Percentiles rank a stretch among this genome's conserved stretches.
Conservation (phyloP, 2,329 filamentous ascomycete genomes). For the Colletotrichum lupini region DNA sequence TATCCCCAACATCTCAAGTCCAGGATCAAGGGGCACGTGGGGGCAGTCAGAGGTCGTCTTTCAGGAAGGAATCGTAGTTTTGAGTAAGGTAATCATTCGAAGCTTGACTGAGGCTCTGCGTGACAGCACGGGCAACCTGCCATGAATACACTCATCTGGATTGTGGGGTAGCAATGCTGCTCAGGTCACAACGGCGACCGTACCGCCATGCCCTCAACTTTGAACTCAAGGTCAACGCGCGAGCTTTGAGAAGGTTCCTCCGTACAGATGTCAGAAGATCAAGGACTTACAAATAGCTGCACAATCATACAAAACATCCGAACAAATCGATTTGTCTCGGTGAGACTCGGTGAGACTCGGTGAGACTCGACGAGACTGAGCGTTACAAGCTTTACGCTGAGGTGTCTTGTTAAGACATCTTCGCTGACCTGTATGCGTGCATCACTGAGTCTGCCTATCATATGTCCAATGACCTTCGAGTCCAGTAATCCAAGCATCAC, state of each 20-base stretch:
- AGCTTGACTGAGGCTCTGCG: constrained; percentile 46
- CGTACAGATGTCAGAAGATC: neutral
- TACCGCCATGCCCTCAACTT: constrained; percentile 45
- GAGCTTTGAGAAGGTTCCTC: neutral
- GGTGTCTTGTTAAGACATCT: neutral
- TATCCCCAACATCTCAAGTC: constrained; percentile 81
- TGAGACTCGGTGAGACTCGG: neutral
- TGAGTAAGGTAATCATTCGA: constrained; percentile 53
- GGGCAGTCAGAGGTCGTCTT: constrained; percentile 81
- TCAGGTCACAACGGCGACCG: constrained; percentile 66
- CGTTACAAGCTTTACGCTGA: neutral
- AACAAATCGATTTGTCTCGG: neutral
- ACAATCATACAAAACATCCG: neutral
- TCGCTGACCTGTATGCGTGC: too few species aligned
- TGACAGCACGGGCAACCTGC: constrained; percentile 72
- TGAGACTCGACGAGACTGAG: too few species aligned
- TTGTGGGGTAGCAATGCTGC: constrained; percentile 83
- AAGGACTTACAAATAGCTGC: neutral
- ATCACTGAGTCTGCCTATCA: too few species aligned
- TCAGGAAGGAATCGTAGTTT: constrained; percentile 80
- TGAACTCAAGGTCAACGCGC: neutral
- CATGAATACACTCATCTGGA: constrained; percentile 69
- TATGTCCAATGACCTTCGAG: neutral
- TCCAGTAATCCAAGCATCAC: neutral
- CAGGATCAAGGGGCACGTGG: constrained; percentile 70